A percentile compares a stretch with the other conserved stretches of the same genome.
Conservation (phyloP, 495 filamentous ascomycete species). For the Neurospora sublineolata region DNA sequence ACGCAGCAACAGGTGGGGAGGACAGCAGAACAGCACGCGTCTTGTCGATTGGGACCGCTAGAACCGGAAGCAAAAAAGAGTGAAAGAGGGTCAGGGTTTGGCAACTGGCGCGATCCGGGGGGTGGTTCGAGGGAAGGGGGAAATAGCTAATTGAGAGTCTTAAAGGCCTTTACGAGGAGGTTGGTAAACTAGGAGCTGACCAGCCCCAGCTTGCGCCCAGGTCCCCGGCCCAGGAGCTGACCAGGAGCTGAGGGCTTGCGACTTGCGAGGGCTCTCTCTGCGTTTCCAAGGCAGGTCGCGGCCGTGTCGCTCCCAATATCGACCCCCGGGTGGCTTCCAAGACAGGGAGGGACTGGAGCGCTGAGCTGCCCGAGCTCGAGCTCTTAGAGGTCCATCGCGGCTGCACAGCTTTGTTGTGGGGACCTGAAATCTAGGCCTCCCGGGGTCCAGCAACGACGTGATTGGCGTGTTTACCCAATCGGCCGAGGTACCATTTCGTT, state of each 20-base stretch:
- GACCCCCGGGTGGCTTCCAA: neutral
- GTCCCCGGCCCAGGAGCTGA: neutral
- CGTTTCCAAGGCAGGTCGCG: neutral
- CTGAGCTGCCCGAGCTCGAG: neutral
- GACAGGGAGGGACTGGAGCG: neutral
- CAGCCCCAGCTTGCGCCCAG: neutral
- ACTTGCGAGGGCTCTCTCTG: neutral
- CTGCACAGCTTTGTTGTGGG: neutral
- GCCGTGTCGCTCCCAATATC: neutral
- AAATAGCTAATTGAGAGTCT: neutral
- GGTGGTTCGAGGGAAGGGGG: neutral
- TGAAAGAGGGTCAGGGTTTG: neutral
- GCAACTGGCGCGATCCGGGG: neutral
- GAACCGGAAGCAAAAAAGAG: neutral
- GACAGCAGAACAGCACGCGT: neutral
- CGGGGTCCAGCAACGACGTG: neutral
- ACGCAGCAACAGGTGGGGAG: neutral
- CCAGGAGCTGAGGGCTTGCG: neutral
- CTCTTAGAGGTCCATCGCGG: neutral
- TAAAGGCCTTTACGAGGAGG: neutral
- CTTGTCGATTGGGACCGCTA: neutral
- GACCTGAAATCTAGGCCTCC: neutral
- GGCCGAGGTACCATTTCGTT: neutral
- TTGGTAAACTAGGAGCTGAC: neutral
- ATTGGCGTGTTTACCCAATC: neutral